Evolutionary conservation across 768 basidiomycete species (phyloP).

Genomic region (button mushroom (Agaricus bisporus)): DNA sequence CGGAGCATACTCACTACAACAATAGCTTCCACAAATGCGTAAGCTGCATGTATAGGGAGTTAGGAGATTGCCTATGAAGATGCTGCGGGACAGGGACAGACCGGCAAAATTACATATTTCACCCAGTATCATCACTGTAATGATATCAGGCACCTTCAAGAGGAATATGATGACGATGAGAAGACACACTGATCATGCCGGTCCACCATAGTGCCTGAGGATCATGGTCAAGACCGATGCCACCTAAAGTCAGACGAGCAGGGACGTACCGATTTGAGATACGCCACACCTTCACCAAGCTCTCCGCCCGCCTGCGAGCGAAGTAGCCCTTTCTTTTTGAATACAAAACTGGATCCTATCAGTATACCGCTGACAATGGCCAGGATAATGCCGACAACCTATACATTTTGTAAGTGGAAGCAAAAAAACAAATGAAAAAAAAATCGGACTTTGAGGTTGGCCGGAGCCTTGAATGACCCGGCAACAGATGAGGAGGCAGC

Average conservation of each 20-base stretch:
- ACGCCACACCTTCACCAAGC: conserved; percentile 85
- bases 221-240: conserved; percentile 10
- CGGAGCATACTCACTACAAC: conserved; percentile 60
- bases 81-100: conserved; percentile 29
- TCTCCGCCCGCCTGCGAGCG: conserved; percentile 75
- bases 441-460: conserved; percentile 46
- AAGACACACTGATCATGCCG: conserved; percentile 75
- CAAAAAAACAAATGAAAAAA: neutral
- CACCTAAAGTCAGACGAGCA: conserved; percentile 1
- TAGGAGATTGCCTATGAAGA: conserved; percentile 5
- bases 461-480: conserved; percentile 27
- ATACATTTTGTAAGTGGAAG: conserved; percentile 1
- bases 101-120: conserved; percentile 84
- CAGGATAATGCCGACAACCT: conserved; percentile 75
- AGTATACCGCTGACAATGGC: conserved; percentile 77
- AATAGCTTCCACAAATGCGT: conserved; percentile 89
- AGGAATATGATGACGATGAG: neutral
- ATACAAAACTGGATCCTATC: conserved; percentile 90
- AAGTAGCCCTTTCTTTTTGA: conserved; percentile 94
- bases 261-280: conserved; percentile 82
- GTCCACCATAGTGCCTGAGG: conserved; percentile 83
- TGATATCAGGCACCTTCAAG: neutral
- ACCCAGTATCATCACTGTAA: conserved; percentile 84
- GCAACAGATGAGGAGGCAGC: conserved; percentile 36
- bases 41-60: conserved; percentile 38